Base-by-base conservation (phyloP, 768 basidiomycete species). In the Sarcodon aspratus region DNA sequence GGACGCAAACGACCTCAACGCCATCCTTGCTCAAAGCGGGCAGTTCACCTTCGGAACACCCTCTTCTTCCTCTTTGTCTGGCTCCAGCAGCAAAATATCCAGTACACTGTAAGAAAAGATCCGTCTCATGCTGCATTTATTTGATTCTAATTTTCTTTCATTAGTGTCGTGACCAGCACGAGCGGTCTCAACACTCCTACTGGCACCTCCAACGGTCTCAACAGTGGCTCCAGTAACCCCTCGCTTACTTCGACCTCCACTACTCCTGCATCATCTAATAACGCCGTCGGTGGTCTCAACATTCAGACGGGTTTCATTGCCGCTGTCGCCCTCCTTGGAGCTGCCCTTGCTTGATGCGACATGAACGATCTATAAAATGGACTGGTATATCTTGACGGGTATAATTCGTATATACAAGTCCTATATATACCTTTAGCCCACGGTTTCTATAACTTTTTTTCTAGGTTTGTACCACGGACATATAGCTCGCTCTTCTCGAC, bases 11-110 rank as follows among this genome's bases (percentile, higher is more conserved):
- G 46, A 77, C 48, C 65, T 75, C 18, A 58, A 62, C 61, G 64
- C 65, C 46, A 79, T 92, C 54, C 72, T 78, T 47, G 86, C 88
- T 36, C 87, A 93, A 65, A 89, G 86, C 13, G 46, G 49, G 27
- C 59, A 76, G 48, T 93, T 91, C 64, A 65, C 60, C 56, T 62
- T 61, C 37, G 50, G 51, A 1, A 31, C 50, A 31, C 46, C 55
- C 33, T 45, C 32, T 31, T 48, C 64, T 6, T 44, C 52, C 12
- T 45, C 51, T 7, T 37, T 56, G 1, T 48, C 61, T 12, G 58
- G 59, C 21, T 38, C 56, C 44, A 48, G 59, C 9, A 51, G 52
- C 12, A 48, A 54, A 7, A 46, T 50, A 9, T 46, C 60, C 12
- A 72, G 76, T 47, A 17, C 32, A 18, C 37, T 37, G 12, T 36